Base-by-base conservation (phyloP, 1,284 basidiomycete genomes). In the Pseudozyma pruni region DNA sequence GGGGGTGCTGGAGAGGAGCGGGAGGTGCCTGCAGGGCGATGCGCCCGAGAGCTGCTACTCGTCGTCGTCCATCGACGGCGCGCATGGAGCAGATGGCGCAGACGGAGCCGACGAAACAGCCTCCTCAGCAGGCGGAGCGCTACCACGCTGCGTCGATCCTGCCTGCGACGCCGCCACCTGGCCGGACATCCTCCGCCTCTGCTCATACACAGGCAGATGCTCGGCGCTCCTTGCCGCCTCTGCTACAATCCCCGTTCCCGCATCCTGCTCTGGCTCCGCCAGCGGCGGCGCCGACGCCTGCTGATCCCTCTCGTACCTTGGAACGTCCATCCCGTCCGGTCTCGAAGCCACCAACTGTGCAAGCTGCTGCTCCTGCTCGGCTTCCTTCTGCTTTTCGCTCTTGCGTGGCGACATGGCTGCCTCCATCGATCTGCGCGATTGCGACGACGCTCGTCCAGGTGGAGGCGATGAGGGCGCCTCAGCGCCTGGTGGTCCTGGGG, bases 301-400 rank as follows among this genome's bases (percentile, higher is more conserved):
- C 3, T 14, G 19, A 4, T n/a, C 3, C 40, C 38, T 41, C 38
- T 72, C 51, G 43, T 73, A 73, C 14, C 20, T 23, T 16, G 64
- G 64, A 23, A 70, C 62, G 35, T 51, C 62, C 35, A 41, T 32
- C 1, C 31, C 54, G 17, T 43, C 49, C 4, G 67, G 67, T 9
- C 56, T 23, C 11, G 67, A 70, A 0, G 67, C 60, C 9, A 70
- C 52, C 3, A 70, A 44, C 5, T 54, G 43, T 0, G 67, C 67
- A 10, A 70, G 40, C 39, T 67, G 43, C 14, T 67, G 44, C 16
- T 59, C 67, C 22, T 63, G 31, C 46, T 72, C 69, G 2, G 69
- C 69, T 20, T 72, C 69, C 4, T 43, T 45, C 40, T 66, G 61
- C 44, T 72, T 72, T 14, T 72, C 69, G 31, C 53, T 55, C 49